These are phyloP conservation scores for Aethionema arabicum DNA, from an alignment of 345 rosid genomes.

Conservation along the genomic window DNA sequence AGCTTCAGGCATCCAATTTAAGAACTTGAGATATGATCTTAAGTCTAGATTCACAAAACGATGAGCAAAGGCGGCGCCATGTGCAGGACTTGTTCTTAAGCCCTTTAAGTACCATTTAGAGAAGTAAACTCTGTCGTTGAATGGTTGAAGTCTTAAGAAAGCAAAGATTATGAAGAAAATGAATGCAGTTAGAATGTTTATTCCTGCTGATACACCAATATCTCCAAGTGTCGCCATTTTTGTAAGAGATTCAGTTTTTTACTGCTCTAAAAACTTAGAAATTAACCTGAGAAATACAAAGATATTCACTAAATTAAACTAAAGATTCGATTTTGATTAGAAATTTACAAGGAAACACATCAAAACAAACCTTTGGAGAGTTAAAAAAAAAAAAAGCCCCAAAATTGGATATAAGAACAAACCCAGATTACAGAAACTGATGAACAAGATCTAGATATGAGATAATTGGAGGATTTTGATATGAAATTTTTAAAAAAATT, in stretches of 20 bases:
- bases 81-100: conserved; percentile 67
- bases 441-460: conserved; percentile 7
- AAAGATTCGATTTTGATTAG: conserved; percentile 1
- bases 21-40: conserved; percentile 64
- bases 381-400: conserved; percentile 1
- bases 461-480: background rate
- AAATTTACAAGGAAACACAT: conserved; percentile 14
- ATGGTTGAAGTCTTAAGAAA: conserved; percentile 77
- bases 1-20: conserved; percentile 94
- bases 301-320: background rate
- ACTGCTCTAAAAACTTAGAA: conserved; percentile 9
- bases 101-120: conserved; percentile 96
- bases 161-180: conserved; percentile 81
- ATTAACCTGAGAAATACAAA: conserved; percentile 14
- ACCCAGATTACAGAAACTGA: background rate
- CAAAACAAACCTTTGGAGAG: conserved; percentile 25
- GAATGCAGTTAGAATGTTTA: conserved; percentile 73
- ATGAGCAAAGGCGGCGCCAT: conserved; percentile 46
- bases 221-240: conserved; percentile 89
- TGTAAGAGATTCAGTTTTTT: conserved; percentile 9
- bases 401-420: conserved; percentile 4
- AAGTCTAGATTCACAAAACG: conserved; percentile 74
- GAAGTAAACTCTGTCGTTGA: conserved; percentile 93
- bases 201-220: conserved; percentile 75
- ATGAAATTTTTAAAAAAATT: background rate